Conservation (phyloP, 2,329 filamentous ascomycete genomes). For the Aspergillus glaucus region DNA sequence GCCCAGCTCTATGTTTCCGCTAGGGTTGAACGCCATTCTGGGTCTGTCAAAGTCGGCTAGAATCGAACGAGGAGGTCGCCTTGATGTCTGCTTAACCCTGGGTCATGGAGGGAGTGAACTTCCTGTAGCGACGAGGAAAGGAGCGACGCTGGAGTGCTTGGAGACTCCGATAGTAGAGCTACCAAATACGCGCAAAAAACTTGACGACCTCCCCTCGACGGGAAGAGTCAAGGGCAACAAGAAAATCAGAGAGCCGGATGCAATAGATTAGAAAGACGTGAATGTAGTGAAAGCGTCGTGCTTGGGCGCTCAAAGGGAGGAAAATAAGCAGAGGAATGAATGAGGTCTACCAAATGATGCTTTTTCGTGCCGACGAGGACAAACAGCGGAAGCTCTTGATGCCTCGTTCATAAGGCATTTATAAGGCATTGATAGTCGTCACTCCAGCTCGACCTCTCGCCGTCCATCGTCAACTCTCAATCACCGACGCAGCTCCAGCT, state of each 20-base stretch:
- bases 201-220: slow-evolving; percentile 28
- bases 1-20: slow-evolving; percentile 47
- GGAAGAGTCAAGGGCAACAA: slow-evolving; percentile 6
- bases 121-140: slow-evolving; percentile 28
- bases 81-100: slow-evolving; percentile 26
- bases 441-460: slow-evolving; percentile 26
- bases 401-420: not conserved
- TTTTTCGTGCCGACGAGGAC: slow-evolving; percentile 1
- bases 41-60: slow-evolving; percentile 32
- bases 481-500: slow-evolving; percentile 11
- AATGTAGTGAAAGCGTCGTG: too few relatives aligned
- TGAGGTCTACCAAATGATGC: not conserved
- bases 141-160: slow-evolving; percentile 39
- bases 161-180: slow-evolving; percentile 39
- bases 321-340: not conserved
- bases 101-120: slow-evolving; percentile 35
- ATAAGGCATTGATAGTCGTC: slow-evolving; percentile 28
- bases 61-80: slow-evolving; percentile 31
- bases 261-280: slow-evolving; percentile 2
- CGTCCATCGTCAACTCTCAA: slow-evolving; percentile 9
- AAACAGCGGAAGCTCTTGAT: slow-evolving; percentile 15
- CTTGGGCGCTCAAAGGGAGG: not conserved
- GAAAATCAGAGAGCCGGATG: not conserved
- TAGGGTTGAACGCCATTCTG: slow-evolving; percentile 56
- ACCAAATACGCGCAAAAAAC: slow-evolving; percentile 41